phyloP scores from a whole-genome alignment of 169 alveolate species.

The Sarcocystis neurona region DNA sequence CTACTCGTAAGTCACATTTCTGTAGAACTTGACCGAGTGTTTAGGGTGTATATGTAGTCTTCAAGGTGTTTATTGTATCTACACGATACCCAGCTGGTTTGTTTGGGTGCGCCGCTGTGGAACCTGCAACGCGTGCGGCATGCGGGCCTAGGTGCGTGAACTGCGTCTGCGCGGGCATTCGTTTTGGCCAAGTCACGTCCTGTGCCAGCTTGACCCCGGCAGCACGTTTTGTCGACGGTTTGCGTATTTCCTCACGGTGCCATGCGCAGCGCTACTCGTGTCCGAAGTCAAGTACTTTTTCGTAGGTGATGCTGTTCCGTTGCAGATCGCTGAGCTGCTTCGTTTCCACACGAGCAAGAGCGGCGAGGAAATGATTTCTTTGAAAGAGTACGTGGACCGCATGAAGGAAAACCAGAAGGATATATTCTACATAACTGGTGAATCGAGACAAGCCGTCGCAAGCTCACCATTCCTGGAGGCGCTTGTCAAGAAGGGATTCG shows the following conservation, averaged over 20 bases:
- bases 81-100: too few relatives aligned
- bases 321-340: constrained; percentile 93
- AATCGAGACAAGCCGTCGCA: constrained; percentile 94
- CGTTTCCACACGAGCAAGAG: constrained; percentile 97
- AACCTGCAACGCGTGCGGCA: too few relatives aligned
- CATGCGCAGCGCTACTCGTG: constrained; percentile 4
- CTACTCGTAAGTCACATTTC: too few relatives aligned
- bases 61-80: too few relatives aligned
- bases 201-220: too few relatives aligned
- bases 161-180: too few relatives aligned
- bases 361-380: constrained; percentile 97
- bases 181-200: too few relatives aligned
- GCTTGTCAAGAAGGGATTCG: constrained; percentile 94
- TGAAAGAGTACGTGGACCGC: constrained; percentile 97
- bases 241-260: not conserved
- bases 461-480: constrained; percentile 98
- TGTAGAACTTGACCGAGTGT: too few relatives aligned
- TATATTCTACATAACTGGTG: constrained; percentile 99
- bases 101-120: too few relatives aligned
- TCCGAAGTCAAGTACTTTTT: not conserved
- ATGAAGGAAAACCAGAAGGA: constrained; percentile 99
- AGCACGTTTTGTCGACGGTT: not conserved
- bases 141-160: too few relatives aligned
- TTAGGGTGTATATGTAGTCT: too few relatives aligned
- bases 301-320: not conserved